Conservation (phyloP, 768 basidiomycete species). For the Russula dissimulans region DNA sequence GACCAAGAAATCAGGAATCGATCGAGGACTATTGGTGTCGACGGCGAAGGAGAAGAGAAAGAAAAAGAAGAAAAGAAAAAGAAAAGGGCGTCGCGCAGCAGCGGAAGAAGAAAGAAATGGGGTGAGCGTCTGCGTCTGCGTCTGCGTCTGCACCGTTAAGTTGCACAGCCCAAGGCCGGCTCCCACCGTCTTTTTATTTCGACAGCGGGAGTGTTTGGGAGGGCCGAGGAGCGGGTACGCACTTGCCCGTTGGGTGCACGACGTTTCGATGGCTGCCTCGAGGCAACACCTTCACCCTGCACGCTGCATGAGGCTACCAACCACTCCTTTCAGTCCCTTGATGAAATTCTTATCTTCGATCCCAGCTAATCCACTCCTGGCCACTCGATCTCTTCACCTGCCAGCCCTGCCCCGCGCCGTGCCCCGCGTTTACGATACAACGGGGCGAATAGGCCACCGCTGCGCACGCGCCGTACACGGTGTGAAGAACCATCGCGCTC, state of each 20-base stretch:
- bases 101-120: not conserved
- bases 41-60: not conserved
- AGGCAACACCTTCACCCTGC: not conserved
- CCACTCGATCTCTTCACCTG: constrained; percentile 8
- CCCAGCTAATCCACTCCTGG: not conserved
- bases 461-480: not conserved
- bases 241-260: not conserved
- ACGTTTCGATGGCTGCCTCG: not conserved
- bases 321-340: constrained; percentile 4
- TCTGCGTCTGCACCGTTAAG: not conserved
- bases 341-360: not conserved
- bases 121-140: too few species aligned
- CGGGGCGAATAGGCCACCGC: not conserved
- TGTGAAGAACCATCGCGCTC: not conserved
- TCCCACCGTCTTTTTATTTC: constrained; percentile 9
- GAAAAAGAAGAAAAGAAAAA: not conserved
- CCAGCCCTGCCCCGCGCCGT: constrained; percentile 9
- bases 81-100: too few species aligned
- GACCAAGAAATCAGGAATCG: not conserved
- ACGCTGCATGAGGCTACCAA: constrained; percentile 14
- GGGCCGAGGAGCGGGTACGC: not conserved
- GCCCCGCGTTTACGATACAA: not conserved
- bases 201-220: not conserved
- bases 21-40: not conserved
- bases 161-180: constrained; percentile 7